Base-by-base conservation (phyloP, 2,329 filamentous ascomycete genomes). In the Ophiostoma sp. region DNA sequence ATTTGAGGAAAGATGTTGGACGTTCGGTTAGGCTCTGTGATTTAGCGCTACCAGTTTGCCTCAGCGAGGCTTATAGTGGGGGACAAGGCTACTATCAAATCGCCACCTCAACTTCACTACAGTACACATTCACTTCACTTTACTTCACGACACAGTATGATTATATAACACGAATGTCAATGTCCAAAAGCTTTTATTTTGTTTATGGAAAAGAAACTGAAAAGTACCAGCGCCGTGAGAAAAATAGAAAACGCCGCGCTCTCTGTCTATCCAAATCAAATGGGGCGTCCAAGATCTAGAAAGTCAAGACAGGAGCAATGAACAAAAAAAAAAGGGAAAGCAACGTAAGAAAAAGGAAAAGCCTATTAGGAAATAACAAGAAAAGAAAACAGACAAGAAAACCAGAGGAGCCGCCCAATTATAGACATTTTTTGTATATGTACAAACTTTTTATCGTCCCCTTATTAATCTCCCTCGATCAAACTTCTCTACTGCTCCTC, bases 401-500 rank as follows among this genome's bases (percentile, higher is more conserved):
- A 68, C 5, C n/a, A 15, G 8, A 48, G 15, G 22, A 45, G n/a
- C 36, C 36, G 36, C 61, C 36, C 39, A 66, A 45, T 66, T 66
- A 45, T 45, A 66, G 36, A 66, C 59, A 63, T 22, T 42, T 45
- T 45, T 42, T 45, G 31, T 45, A 45, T 50, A 69, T 69, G 66
- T 52, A 69, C 66, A 69, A 11, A 31, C 33, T 36, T 66, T 50
- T 36, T 36, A 3, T 17, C 11, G 25, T 7, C 19, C 28, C 45
- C 28, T 6, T 22, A 31, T 45, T 17, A 11, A 19, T 28, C 63
- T 28, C 7, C 7, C 7, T 63, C 19, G 33, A 59, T 6, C 25
- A 33, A 6, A 22, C 61, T n/a, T n/a, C 31, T 7, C 42, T 61
- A 66, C 33, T 72, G 36, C 22, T 69, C 71, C 19, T 66, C 71